phyloP scores from a whole-genome alignment of 805 yeast genomes.

The Kodamaea kaohsiungensis region DNA sequence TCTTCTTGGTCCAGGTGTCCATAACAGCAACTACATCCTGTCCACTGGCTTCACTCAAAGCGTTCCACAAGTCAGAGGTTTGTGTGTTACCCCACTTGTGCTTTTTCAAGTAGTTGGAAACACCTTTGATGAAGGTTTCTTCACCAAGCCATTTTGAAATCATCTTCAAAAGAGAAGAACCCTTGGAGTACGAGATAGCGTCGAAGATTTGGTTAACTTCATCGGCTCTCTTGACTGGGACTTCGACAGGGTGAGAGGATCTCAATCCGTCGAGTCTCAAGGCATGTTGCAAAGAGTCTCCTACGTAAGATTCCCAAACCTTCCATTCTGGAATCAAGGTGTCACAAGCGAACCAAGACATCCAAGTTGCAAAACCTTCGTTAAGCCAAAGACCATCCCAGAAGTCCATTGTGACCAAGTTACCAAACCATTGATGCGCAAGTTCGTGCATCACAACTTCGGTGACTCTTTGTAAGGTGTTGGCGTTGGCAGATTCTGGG shows the following conservation, averaged over 20 bases:
- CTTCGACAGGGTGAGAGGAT: conserved; percentile 84
- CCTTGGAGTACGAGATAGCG: conserved; percentile 80
- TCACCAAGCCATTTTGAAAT: conserved; percentile 78
- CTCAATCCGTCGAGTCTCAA: conserved; percentile 75
- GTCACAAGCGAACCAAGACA: conserved; percentile 84
- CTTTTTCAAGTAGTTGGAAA: conserved; percentile 70
- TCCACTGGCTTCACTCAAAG: conserved; percentile 68
- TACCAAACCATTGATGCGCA: conserved; percentile 93
- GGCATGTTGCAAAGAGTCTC: conserved; percentile 75
- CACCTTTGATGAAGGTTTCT: conserved; percentile 75
- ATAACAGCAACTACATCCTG: conserved; percentile 70
- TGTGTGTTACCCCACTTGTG: conserved; percentile 78
- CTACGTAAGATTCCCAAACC: conserved; percentile 82
- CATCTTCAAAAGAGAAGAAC: conserved; percentile 79
- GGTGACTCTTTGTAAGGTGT: conserved; percentile 71
- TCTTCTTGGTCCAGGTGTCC: conserved; percentile 79
- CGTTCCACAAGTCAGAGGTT: conserved; percentile 76
- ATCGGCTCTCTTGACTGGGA: conserved; percentile 74
- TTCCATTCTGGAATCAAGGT: conserved; percentile 80
- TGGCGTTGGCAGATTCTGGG: conserved; percentile 64
- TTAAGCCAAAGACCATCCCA: conserved; percentile 91
- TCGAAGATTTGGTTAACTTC: conserved; percentile 85
- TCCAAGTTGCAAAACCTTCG: conserved; percentile 90
- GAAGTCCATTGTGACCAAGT: conserved; percentile 88
- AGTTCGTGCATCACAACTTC: conserved; percentile 87